Percentiles rank a stretch among this genome's conserved stretches.
These are phyloP conservation scores for Angomonas desouzai DNA, from an alignment of 208 protist species.

Conservation along the genomic window DNA sequence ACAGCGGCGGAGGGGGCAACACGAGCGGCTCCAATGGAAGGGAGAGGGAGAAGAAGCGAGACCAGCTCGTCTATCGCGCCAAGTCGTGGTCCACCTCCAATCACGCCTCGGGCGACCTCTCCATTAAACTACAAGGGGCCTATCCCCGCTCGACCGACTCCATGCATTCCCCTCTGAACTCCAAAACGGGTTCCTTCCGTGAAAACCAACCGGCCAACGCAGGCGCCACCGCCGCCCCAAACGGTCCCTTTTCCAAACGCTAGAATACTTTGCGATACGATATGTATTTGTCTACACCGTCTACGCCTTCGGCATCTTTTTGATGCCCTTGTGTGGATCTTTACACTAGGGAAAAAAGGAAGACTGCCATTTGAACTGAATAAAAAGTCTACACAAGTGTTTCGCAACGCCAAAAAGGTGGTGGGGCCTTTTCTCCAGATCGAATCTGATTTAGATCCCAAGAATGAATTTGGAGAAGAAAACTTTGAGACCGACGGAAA, in stretches of 20 bases:
- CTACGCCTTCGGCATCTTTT: constrained; percentile 14
- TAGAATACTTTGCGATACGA: not conserved
- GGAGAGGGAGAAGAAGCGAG: not conserved
- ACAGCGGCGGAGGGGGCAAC: not conserved
- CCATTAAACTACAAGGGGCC: not conserved
- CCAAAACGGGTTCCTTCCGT: not conserved
- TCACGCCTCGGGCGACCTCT: not conserved
- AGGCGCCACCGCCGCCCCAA: too few species aligned
- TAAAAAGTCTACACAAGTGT: not conserved
- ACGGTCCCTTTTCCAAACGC: not conserved
- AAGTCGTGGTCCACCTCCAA: not conserved
- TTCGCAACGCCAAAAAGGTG: constrained; percentile 14
- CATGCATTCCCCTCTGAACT: not conserved
- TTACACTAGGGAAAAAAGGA: constrained; percentile 19
- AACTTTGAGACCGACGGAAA: not conserved
- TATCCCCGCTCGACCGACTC: not conserved
- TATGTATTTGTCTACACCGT: constrained; percentile 8
- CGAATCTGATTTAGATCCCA: constrained; percentile 32
- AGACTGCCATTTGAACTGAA: not conserved
- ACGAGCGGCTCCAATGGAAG: not conserved
- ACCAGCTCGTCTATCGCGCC: constrained; percentile 1
- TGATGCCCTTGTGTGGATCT: constrained; percentile 24
- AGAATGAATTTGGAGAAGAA: constrained; percentile 8
- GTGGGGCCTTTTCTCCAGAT: constrained; percentile 36
- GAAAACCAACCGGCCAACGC: not conserved